Evolutionary conservation across 2,329 filamentous ascomycete species (phyloP), one percentile per base, ranked within the genome.

Genomic region (Diaporthe batatas): DNA sequence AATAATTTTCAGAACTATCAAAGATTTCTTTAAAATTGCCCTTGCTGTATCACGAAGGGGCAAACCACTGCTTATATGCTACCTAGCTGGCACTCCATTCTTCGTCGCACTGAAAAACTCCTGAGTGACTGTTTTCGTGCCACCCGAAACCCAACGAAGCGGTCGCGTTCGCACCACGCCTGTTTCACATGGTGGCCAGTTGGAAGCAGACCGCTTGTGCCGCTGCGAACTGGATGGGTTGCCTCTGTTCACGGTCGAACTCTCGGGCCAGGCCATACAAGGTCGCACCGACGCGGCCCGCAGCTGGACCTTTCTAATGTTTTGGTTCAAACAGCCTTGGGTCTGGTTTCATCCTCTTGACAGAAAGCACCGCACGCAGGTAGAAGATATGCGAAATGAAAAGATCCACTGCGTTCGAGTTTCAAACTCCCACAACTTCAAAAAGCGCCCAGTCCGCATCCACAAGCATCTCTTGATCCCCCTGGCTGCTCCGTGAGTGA

Each of bases 131-230:
- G 7, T 29, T 44, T 29, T 16, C 12, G 25, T 21, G 36, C 18
- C n/a, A 42, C 6, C 18, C 1, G 12, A 59, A 29, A 12, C 16
- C 36, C 8, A 44, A 44, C 14, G 8, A 3, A 3, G 36, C 23
- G 57, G 36, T 29, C 36, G 57, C 57, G 7, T 1, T 7, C 36
- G 21, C 7, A 44, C 12, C 14, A 29, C 1, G 44, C 16, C 10
- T 59, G 57, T 59, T 59, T 59, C 57, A 44, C 14, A 4, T 25
- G 16, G 57, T 59, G 36, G 36, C 29, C 57, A 59, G 29, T 21
- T 44, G 8, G 2, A 21, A 10, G 0, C 3, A 21, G 36, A 21
- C 23, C 57, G 36, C 57, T 21, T 44, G 8, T 10, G 23, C 8
- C 14, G 36, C 36, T 21, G 36, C 8, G 8, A 23, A 59, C 16